These are phyloP conservation scores for Athelia sp. DNA, from an alignment of 1,284 basidiomycete species.

Conservation along the genomic window DNA sequence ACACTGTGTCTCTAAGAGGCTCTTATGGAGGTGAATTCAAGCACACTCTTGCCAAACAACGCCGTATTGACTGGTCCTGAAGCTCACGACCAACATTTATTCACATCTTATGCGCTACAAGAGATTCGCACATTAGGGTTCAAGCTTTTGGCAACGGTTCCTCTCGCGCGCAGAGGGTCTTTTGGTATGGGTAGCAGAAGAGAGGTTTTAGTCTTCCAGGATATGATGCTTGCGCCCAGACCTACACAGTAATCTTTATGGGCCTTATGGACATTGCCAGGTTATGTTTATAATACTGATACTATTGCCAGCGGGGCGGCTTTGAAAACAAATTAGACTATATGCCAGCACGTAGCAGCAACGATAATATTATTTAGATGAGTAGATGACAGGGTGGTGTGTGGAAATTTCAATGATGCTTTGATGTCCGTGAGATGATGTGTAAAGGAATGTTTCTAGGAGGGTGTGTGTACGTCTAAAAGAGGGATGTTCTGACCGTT, in stretches of 20 bases:
- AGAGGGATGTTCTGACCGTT: too few relatives aligned
- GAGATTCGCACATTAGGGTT: constrained; percentile 24
- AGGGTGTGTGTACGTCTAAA: not conserved
- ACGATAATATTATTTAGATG: not conserved
- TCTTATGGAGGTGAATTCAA: constrained; percentile 31
- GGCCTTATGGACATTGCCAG: too few relatives aligned
- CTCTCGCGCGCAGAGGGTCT: constrained; percentile 34
- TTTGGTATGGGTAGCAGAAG: constrained; percentile 35
- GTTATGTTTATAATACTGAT: too few relatives aligned
- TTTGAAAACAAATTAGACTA: too few relatives aligned
- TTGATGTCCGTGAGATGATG: too few relatives aligned
- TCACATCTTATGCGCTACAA: constrained; percentile 37
- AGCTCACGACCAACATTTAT: constrained; percentile 34
- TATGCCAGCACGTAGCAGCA: too few relatives aligned
- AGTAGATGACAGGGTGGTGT: not conserved
- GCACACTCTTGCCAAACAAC: constrained; percentile 17
- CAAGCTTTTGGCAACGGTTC: constrained; percentile 41
- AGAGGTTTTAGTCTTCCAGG: constrained; percentile 46
- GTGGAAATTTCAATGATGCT: not conserved
- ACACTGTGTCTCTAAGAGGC: constrained; percentile 44
- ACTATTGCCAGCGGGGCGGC: too few relatives aligned
- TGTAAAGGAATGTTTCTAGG: too few relatives aligned
- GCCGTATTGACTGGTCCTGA: constrained; percentile 1
- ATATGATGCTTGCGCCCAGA: constrained; percentile 9
- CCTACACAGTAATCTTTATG: too few relatives aligned